Evolutionary conservation across 23 red algal species (phyloP), one percentile per base, ranked within the genome.

Genomic region (Gracilaria gracilis): DNA sequence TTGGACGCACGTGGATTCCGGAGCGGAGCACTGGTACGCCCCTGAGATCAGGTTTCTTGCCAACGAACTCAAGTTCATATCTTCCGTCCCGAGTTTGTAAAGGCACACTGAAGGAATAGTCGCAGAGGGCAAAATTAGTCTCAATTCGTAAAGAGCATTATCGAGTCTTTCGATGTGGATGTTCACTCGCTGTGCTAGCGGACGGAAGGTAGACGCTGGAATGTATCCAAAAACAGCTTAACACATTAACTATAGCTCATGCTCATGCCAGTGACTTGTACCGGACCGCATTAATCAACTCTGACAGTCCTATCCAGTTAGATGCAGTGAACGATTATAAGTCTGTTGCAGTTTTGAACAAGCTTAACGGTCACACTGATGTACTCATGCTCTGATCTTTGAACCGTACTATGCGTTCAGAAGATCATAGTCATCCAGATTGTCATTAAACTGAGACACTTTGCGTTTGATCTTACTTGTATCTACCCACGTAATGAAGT

Each of bases 401-500:
- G 16, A 69, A 69, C 12, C 13, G 16, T 14, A 49, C 53, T 80
- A 87, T 20, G 83, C 82, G 72, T 87, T 88, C 57, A 94, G 82
- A 27, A 98, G 83, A 57, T 98, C 96, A 65, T 91, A 98, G 73
- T 98, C 96, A 80, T 98, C 96, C 31, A 94, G 31, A 44, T 98
- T 61, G 27, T 98, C 96, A 40, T 98, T 98, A 75, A 91, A 98
- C 38, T 84, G 44, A 40, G 82, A 73, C n/a, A 98, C 86, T 67
- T 98, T 98, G 15, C 86, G 78, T 83, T 98, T 94, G 78, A 99
- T 99, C 85, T 99, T 99, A 74, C 88, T 94, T 25, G 87, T 75
- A 28, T 99, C 97, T 17, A 93, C 89, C 97, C 97, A 99, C 27
- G 94, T 96, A 34, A 99, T 88, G 59, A 96, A 95, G 86, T 99